These are phyloP conservation scores for Fusarium napiforme DNA, from an alignment of 2,329 filamentous ascomycete genomes.

Conservation along the genomic window DNA sequence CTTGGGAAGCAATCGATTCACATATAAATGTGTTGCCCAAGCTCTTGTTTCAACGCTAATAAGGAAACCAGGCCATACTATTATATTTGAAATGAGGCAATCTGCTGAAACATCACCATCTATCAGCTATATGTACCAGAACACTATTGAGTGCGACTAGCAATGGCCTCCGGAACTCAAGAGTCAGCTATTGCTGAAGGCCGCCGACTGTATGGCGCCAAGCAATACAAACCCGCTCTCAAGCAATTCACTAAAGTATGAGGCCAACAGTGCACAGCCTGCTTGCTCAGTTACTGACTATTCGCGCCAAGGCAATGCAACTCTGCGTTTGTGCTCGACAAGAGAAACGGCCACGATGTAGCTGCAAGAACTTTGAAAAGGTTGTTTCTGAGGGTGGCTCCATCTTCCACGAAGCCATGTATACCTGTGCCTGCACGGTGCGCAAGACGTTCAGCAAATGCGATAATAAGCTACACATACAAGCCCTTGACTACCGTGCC, in stretches of 20 bases:
- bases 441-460: slow-evolving; percentile 54
- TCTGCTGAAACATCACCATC: background rate
- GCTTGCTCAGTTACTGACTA: background rate
- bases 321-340: slow-evolving; percentile 50
- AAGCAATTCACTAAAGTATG: slow-evolving; percentile 52
- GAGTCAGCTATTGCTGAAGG: slow-evolving; percentile 49
- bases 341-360: slow-evolving; percentile 51
- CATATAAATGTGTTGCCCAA: background rate
- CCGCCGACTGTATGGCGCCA: slow-evolving; percentile 48
- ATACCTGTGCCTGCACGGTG: slow-evolving; percentile 52
- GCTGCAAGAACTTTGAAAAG: slow-evolving; percentile 54
- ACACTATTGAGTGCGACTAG: background rate
- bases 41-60: background rate
- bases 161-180: slow-evolving; percentile 37
- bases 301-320: slow-evolving; percentile 51
- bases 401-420: slow-evolving; percentile 57
- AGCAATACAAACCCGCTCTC: slow-evolving; percentile 51
- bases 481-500: slow-evolving; percentile 55
- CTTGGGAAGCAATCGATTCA: background rate
- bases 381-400: slow-evolving; percentile 48
- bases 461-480: slow-evolving; percentile 51
- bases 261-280: background rate
- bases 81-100: background rate
- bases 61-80: background rate
- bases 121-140: background rate